These are phyloP conservation scores for Cyberlindnera euphorbiiphila DNA, from an alignment of 805 yeast genomes.

Conservation along the genomic window DNA sequence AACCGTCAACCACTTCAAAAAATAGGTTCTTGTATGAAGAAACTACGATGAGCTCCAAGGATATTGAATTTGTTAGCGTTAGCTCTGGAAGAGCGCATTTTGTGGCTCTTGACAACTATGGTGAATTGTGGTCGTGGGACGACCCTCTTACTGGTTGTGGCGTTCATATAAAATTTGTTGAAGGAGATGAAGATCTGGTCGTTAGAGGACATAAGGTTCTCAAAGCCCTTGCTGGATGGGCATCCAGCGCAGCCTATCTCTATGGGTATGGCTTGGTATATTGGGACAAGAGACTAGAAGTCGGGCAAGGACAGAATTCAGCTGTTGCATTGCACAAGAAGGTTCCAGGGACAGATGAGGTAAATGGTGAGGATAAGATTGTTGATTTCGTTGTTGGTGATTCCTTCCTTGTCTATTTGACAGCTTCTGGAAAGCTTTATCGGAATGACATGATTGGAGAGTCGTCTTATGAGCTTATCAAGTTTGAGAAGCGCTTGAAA, in stretches of 20 bases:
- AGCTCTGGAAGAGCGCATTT: constrained; percentile 65
- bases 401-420: constrained; percentile 48
- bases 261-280: constrained; percentile 50
- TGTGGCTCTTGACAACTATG: constrained; percentile 50
- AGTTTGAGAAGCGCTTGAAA: constrained; percentile 33
- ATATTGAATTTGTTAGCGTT: constrained; percentile 40
- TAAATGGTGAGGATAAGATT: constrained; percentile 34
- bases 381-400: constrained; percentile 55
- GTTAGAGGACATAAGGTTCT: constrained; percentile 31
- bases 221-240: constrained; percentile 67
- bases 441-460: constrained; percentile 22
- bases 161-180: constrained; percentile 38
- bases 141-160: constrained; percentile 36
- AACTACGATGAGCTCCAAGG: constrained; percentile 16
- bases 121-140: constrained; percentile 63
- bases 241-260: constrained; percentile 46
- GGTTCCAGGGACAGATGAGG: constrained; percentile 38
- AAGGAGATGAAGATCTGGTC: constrained; percentile 26
- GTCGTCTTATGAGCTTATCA: constrained; percentile 25
- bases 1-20: constrained; percentile 1
- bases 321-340: constrained; percentile 39
- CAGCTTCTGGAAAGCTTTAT: constrained; percentile 35
- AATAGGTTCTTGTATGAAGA: constrained; percentile 18
- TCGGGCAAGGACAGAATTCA: constrained; percentile 27
- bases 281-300: constrained; percentile 43